These are phyloP conservation scores for Casuarina equisetifolia DNA, from an alignment of 306 rosid genomes.

Conservation along the genomic window DNA sequence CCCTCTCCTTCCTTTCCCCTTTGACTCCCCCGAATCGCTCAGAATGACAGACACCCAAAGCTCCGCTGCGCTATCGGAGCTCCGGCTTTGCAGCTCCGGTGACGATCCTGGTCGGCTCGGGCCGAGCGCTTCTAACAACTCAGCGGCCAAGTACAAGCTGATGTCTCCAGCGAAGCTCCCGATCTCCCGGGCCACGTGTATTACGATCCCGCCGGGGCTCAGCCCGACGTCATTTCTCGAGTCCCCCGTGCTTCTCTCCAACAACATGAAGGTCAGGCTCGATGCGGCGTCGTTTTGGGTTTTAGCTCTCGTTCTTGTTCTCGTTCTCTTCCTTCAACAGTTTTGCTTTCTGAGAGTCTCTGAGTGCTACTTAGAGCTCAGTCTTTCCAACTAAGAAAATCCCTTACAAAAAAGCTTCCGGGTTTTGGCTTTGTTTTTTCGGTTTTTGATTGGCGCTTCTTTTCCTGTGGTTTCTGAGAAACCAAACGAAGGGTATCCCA, in stretches of 20 bases:
- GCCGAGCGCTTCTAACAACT: not conserved
- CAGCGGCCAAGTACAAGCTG: conserved; percentile 72
- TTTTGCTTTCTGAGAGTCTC: conserved; percentile 26
- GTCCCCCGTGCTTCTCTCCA: conserved; percentile 84
- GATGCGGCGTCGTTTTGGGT: conserved; percentile 9
- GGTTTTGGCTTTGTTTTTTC: not conserved
- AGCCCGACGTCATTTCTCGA: conserved; percentile 90
- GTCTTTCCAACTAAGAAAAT: not conserved
- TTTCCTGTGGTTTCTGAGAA: conserved; percentile 26
- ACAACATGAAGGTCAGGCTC: conserved; percentile 69
- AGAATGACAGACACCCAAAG: not conserved
- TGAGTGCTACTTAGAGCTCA: conserved; percentile 15
- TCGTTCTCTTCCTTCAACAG: conserved; percentile 11
- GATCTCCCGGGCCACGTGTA: conserved; percentile 86
- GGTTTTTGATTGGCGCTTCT: conserved; percentile 27
- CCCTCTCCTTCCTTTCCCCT: not conserved
- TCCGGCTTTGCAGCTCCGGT: not conserved
- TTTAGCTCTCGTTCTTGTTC: too few species aligned
- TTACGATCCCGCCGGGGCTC: conserved; percentile 78
- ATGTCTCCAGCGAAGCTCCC: conserved; percentile 96
- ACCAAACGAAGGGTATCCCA: conserved; percentile 22
- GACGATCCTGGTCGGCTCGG: conserved; percentile 42
- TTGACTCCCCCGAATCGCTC: not conserved
- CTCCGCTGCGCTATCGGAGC: not conserved
- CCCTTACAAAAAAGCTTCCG: not conserved